Evolutionary conservation across 805 yeast species (phyloP), one percentile per base, ranked within the genome.

Genomic region (Schwanniomyces pseudopolymorphus): DNA sequence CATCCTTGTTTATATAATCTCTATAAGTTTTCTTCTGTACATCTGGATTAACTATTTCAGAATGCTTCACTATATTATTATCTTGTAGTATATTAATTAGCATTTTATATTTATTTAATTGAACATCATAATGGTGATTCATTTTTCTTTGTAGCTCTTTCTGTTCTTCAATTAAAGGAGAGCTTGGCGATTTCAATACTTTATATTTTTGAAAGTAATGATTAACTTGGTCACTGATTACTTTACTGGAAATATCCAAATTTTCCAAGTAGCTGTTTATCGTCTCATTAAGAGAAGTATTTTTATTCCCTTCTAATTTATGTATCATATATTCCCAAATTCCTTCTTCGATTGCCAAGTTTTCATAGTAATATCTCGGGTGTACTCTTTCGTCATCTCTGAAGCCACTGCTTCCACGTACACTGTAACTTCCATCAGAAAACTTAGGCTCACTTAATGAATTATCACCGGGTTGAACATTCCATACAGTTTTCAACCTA

Each of bases 281-380:
- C 22, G 43, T 41, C 5, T 16, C 5, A 11, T 44, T 27, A 45
- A 43, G 20, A 8, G 7, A 11, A 17, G 48, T 42, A 43, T 35
- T 33, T n/a, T 28, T 40, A 35, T 44, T 21, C 35, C 24, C 13
- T 40, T 49, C 42, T 17, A 47, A 46, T 9, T 40, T 17, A 4
- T 56, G 58, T 37, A 69, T 25, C 2, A 59, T 40, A 39, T 44
- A 53, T 50, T 72, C 77, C 74, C 74, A 72, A 3, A 51, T 31
- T 0, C 69, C 74, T 51, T 72, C 77, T 11, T 52, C 52, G 10
- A 42, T 45, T 6, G 61, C 66, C 38, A 60, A 49, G 17, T 55
- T 40, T 36, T 60, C 58, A 49, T 72, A 60, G 47, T 67, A 55
- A 10, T 38, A 10, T 20, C 57, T 44, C 1, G 76, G 68, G 42